These are phyloP conservation scores for Rubia balearica DNA, from an alignment of 305 asterid species.

Conservation along the genomic window DNA sequence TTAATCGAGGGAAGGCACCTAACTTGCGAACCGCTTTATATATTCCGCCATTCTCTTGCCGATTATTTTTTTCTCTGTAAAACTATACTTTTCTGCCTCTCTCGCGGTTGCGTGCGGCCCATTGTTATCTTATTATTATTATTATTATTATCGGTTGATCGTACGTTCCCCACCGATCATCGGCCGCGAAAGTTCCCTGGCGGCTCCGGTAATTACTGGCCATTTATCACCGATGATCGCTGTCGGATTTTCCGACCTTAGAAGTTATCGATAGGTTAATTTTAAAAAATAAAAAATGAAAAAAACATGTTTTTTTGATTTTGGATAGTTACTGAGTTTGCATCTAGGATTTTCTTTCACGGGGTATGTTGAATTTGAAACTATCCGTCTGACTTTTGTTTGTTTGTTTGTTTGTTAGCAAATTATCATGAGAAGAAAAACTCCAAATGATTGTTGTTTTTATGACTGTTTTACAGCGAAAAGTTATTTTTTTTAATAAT, in stretches of 20 bases:
- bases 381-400: background rate
- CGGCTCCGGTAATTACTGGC: constrained; percentile 3
- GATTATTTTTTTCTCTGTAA: background rate
- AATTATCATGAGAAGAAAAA: background rate
- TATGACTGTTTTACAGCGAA: background rate
- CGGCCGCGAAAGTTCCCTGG: constrained; percentile 6
- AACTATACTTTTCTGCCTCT: background rate
- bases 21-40: constrained; percentile 14
- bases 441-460: background rate
- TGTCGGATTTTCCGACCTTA: background rate
- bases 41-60: constrained; percentile 10
- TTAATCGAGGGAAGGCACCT: constrained; percentile 2
- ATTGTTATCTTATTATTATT: constrained; percentile 9
- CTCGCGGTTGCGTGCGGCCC: constrained; percentile 20
- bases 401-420: background rate
- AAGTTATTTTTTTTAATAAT: background rate
- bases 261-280: background rate
- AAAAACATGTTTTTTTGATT: background rate
- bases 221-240: constrained; percentile 10
- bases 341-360: background rate
- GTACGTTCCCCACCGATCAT: constrained; percentile 14
- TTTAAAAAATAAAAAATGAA: too few relatives aligned
- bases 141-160: constrained; percentile 15
- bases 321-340: background rate
- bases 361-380: constrained; percentile 1